A percentile compares a stretch with the other conserved stretches of the same genome.
Conservation (phyloP, 495 filamentous ascomycete species). For the Penicillium angulare region DNA sequence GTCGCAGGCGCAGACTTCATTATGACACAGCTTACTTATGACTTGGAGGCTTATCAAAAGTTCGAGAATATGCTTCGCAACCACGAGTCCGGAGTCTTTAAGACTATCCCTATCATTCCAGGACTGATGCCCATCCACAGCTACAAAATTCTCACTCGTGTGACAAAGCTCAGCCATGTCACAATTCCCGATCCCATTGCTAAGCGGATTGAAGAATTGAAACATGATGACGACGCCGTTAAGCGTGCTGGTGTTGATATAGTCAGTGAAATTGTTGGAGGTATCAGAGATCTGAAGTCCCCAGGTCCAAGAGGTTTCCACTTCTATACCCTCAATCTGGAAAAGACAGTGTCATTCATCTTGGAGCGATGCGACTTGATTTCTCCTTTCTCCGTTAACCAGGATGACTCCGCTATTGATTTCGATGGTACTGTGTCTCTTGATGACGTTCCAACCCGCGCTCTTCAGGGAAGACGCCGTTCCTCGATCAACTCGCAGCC, state of each 20-base stretch:
- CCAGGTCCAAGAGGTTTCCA: slow-evolving; percentile 77
- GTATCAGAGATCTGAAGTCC: slow-evolving; percentile 61
- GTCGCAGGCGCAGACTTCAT: slow-evolving; percentile 94
- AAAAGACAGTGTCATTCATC: slow-evolving; percentile 93
- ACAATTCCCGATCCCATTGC: slow-evolving; percentile 70
- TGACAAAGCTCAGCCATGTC: slow-evolving; percentile 93
- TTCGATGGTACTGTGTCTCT: slow-evolving; percentile 38
- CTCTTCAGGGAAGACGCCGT: slow-evolving; percentile 38
- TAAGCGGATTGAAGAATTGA: slow-evolving; percentile 71
- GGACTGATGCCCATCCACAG: slow-evolving; percentile 97
- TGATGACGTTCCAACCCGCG: slow-evolving; percentile 32
- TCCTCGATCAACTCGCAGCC: slow-evolving; percentile 59
- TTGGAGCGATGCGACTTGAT: slow-evolving; percentile 85
- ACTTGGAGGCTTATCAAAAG: slow-evolving; percentile 71
- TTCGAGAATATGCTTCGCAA: slow-evolving; percentile 78
- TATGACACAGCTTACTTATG: slow-evolving; percentile 99
- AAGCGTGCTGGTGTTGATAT: slow-evolving; percentile 59
- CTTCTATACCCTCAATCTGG: slow-evolving; percentile 95
- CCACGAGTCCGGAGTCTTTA: slow-evolving; percentile 83
- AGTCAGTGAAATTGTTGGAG: slow-evolving; percentile 40
- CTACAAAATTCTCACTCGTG: slow-evolving; percentile 91
- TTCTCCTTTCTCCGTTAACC: slow-evolving; percentile 44
- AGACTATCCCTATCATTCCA: slow-evolving; percentile 85
- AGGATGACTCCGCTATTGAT: slow-evolving; percentile 38
- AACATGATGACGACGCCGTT: slow-evolving; percentile 87